Base-by-base conservation (phyloP, 2,329 filamentous ascomycete genomes). In the Fusarium stilboides region DNA sequence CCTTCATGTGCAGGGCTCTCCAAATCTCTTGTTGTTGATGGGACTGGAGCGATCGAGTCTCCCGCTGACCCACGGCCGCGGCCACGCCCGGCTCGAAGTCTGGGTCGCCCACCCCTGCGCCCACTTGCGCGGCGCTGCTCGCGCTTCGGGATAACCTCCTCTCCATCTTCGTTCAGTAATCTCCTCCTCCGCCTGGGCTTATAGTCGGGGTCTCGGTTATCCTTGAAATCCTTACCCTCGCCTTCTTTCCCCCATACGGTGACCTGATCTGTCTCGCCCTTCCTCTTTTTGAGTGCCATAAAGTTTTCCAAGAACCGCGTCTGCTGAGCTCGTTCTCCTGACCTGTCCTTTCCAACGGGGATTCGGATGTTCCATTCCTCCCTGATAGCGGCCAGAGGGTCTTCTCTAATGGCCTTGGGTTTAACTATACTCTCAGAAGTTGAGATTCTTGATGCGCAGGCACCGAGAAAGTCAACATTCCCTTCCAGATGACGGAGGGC, bases 391-490 rank as follows among this genome's bases (percentile, higher is more conserved):
- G 79, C 77, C 10, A 82, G 68, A 8, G 76, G 71, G 47, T 80
- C 79, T 56, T 79, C 76, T 14, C 72, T 75, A 8, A 70, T 71
- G 26, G 77, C 74, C 37, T 82, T 84, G 20, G 85, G 83, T 46
- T 84, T 83, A 15, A 94, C 78, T 37, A 87, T 84, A 62, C 88
- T 88, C 66, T 91, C 89, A 33, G 83, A 87, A 14, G 92, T 92
- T 45, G 91, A 82, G 61, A 97, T 87, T 59, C 92, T 89, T 12
- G 90, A 87, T 51, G 88, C 88, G 65, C 90, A 91, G 36, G 89
- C 88, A n/a, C 88, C 91, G 5, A 97, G 81, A 6, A 97, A 83
- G 75, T 94, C 91, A 37, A 93, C 89, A 24, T 87, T 85, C 22
- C 86, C 83, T 33, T 81, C 82, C 26, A 88, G 84, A 24, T 83